Base-by-base conservation (phyloP, 2,329 filamentous ascomycete genomes). In the Geoglossum cookeanum region DNA sequence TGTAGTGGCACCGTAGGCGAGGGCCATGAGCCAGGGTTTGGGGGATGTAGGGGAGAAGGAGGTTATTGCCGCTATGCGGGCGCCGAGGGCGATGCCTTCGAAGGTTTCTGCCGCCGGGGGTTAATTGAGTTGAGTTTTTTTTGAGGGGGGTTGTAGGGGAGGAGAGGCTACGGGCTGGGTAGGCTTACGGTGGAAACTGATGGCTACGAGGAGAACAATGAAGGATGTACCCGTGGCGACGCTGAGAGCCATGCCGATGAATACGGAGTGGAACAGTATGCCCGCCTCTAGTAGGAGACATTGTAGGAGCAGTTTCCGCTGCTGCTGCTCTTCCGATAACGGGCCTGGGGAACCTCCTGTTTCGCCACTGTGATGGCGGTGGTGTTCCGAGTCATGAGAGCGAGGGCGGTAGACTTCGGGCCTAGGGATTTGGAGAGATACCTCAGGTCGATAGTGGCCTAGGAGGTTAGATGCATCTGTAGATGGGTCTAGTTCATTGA, bases 171-270 rank as follows among this genome's bases (percentile, higher is more conserved):
- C 7, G 35, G 6, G 27, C 11, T 8, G 27, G 35, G 85, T 47
- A 39, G 39, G 32, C 54, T 37, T 45, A 55, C n/a, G 58, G 65
- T 92, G 87, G 69, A 91, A 90, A 61, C 79, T 81, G 60, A 92
- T 89, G 55, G 87, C 87, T 33, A 90, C 75, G 0, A 92, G 74
- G 61, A 92, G 85, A 11, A 91, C 84, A 47, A 87, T 74, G 65
- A 92, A 92, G 0, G 84, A 80, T 0, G 85, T 83, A 0, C 86
- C 86, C 0, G 85, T 88, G 0, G 87, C 83, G 0, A 92, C 87
- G 0, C 84, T 88, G 33, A 92, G 76, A 3, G 87, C 85, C 85
- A 91, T 90, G 60, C 87, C 87, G 63, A 92, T 91, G 65, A 92
- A 92, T 57, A 92, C 76, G 65, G 81, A 86, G 71, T 92, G 87